phyloP scores from a whole-genome alignment of 2,329 filamentous ascomycete genomes.

The Calycina herbarum region DNA sequence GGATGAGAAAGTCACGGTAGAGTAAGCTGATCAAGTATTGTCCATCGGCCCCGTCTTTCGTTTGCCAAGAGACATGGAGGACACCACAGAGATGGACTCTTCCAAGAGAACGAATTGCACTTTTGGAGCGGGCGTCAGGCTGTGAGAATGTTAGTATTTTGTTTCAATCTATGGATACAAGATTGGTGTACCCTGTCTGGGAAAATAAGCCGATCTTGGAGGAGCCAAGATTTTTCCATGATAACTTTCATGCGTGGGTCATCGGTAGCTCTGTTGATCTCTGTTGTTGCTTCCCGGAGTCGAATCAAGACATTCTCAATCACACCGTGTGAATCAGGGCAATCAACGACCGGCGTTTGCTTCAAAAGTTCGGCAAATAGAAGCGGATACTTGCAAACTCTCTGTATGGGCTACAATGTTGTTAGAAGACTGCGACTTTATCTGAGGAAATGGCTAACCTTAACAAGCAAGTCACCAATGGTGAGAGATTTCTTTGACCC shows the following conservation, averaged over 20 bases:
- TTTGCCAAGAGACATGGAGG: constrained; percentile 81
- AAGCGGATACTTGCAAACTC: constrained; percentile 87
- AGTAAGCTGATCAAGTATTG: constrained; percentile 82
- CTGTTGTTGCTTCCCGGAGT: constrained; percentile 71
- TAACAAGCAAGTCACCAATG: constrained; percentile 84
- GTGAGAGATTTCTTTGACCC: constrained; percentile 74
- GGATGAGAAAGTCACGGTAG: constrained; percentile 77
- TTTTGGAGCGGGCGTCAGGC: constrained; percentile 55
- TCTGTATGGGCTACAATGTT: constrained; percentile 73
- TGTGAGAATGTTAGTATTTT: constrained; percentile 14
- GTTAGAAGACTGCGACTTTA: constrained; percentile 12
- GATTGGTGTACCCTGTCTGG: constrained; percentile 60
- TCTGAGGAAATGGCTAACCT: constrained; percentile 52
- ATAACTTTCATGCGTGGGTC: constrained; percentile 67
- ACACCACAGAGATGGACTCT: constrained; percentile 80
- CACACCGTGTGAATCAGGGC: constrained; percentile 77
- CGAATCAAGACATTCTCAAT: constrained; percentile 72
- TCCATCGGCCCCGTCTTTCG: constrained; percentile 65
- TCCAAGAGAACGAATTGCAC: constrained; percentile 76
- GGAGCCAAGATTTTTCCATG: constrained; percentile 78
- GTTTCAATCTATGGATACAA: neutral
- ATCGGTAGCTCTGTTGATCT: constrained; percentile 83
- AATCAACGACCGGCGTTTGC: constrained; percentile 80
- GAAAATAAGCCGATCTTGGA: constrained; percentile 81
- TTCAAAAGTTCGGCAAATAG: constrained; percentile 82